Base-by-base conservation (phyloP, 805 yeast species). In the Candida awuae region DNA sequence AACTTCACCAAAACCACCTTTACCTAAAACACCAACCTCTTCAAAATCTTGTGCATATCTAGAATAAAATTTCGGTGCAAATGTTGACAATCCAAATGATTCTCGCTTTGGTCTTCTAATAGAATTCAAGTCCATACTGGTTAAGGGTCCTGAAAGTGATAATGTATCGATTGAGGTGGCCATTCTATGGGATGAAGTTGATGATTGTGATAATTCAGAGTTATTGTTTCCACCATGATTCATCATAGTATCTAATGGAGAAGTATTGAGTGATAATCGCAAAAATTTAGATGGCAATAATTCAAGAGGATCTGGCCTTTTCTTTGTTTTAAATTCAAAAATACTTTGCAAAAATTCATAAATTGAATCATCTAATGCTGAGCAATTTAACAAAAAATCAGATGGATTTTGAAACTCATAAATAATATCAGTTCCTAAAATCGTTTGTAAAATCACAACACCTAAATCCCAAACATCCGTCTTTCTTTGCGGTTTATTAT, bases 1-100 rank as follows among this genome's bases (percentile, higher is more conserved):
- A 8, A 92, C 99, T 58, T 92, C 97, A 6, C 99, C 99, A 62
- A 83, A 92, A 0, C 94, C 99, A 29, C 99, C 99, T 50, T 79
- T 77, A 2, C 99, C 99, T 8, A 92, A 62, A 16, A 80, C 75
- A 0, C 90, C 92, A 32, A 86, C 83, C 55, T 92, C 98, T 58
- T 92, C 98, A 59, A 94, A 92, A 56, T 92, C 99, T 45, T 88
- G 76, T 4, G 79, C 83, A 55, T 90, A 92, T 46, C 98, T 68
- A 1, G 95, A 86, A 41, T 67, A 61, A 2, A 47, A 46, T 20
- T 45, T 47, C 1, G 48, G 38, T 1, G 50, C 46, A 32, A 48
- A 48, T 15, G 38, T 38, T 4, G 50, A 46, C 20, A 50, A 26
- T 2, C 48, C 52, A 40, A 58, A 57, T 4, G 63, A 59, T n/a